These are phyloP conservation scores for Lachancea fermentati DNA, from an alignment of 805 yeast genomes.

Conservation along the genomic window DNA sequence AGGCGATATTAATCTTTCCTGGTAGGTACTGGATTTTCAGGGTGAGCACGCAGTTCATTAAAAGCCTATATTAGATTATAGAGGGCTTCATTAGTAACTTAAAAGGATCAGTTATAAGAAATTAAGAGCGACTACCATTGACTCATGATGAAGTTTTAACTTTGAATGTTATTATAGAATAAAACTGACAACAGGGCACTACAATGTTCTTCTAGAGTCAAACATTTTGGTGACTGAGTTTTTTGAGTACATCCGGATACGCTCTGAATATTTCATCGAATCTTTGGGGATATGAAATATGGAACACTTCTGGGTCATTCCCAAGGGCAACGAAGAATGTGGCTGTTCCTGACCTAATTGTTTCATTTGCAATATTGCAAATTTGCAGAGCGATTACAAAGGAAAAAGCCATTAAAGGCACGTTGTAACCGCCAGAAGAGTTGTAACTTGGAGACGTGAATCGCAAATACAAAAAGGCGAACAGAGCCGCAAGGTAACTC, in stretches of 20 bases:
- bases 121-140: too few relatives aligned
- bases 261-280: slow-evolving; percentile 59
- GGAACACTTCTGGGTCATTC: slow-evolving; percentile 78
- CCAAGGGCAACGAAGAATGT: slow-evolving; percentile 82
- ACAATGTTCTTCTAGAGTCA: too few relatives aligned
- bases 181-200: too few relatives aligned
- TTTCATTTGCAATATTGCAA: slow-evolving; percentile 63
- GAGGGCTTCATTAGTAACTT: too few relatives aligned
- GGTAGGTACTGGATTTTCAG: too few relatives aligned
- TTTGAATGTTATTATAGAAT: too few relatives aligned
- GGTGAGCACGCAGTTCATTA: too few relatives aligned
- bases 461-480: slow-evolving; percentile 60
- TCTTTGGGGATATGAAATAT: slow-evolving; percentile 61
- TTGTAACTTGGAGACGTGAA: slow-evolving; percentile 67
- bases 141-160: too few relatives aligned
- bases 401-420: slow-evolving; percentile 69
- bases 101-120: too few relatives aligned
- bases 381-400: slow-evolving; percentile 73
- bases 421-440: slow-evolving; percentile 52
- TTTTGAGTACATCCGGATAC: slow-evolving; percentile 64
- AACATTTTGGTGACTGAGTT: slow-evolving; percentile 35
- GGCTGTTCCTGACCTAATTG: slow-evolving; percentile 74
- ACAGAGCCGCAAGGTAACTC: slow-evolving; percentile 57
- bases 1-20: too few relatives aligned
- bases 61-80: too few relatives aligned